Base-by-base conservation (phyloP, 2,329 filamentous ascomycete species). In the Penicillium rolfsii region DNA sequence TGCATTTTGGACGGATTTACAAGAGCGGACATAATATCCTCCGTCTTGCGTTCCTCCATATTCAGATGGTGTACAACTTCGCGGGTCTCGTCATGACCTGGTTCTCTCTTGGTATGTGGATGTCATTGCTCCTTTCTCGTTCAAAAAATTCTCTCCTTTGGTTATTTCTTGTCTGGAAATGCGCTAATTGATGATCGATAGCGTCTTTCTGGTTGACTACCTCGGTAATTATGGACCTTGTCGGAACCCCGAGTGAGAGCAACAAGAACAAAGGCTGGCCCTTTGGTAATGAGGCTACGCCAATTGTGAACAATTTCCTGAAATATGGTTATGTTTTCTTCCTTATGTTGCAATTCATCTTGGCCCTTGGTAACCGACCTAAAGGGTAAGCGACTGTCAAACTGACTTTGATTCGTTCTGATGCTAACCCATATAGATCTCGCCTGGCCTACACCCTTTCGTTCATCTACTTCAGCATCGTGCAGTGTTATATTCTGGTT, bases 1-100 rank as follows among this genome's bases (percentile, higher is more conserved):
- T 98, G 90, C 95, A 98, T 78, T 98, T 98, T 74, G 90, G 91
- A 50, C 90, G 94, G 69, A 96, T 97, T 88, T 98, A 98, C 86
- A 95, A 95, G 84, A 93, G 89, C 74, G 93, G 94, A 49, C 94
- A 98, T 84, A 97, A 97, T 84, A 84, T 97, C 67, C 80, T 98
- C 69, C 93, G 94, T 81, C 96, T 98, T 91, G 90, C 97, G 84
- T 97, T 98, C 86, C 87, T 98, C 77, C 94, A 97, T 81, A 82
- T 98, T 67, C 94, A 98, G 79, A 87, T 97, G 77, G 71, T 97
- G 71, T 98, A 98, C 87, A 97, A 97, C 81, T 84, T 91, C 73
- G 87, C 89, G 76, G 91, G 91, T 73, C 87, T 95, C 63, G 82
- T 96, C 76, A 89, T 98, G 79, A 88, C 93, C 69, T 98, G 95